Evolutionary conservation across 208 protist genomes (phyloP).

Genomic region (Porcisia hertigi): DNA sequence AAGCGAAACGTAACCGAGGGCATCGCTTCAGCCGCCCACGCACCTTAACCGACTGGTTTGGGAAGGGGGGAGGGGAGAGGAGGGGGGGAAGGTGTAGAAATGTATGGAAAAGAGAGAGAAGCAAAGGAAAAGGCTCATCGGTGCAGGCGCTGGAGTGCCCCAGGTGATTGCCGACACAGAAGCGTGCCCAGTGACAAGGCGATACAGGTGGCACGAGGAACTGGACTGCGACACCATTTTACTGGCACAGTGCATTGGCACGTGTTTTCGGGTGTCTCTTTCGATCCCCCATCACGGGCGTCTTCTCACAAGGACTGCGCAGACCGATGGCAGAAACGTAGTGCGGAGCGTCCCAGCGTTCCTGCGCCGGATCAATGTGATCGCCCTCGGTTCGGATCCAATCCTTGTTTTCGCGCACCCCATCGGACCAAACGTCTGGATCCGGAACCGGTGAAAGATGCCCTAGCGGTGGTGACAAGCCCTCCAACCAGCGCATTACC

Average conservation of each 20-base stretch:
- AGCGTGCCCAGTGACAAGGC: background rate
- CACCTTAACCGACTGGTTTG: too few relatives aligned
- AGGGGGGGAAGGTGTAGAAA: background rate
- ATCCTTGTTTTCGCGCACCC: conserved; percentile 35
- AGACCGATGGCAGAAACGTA: conserved; percentile 51
- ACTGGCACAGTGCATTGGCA: conserved; percentile 8
- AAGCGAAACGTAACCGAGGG: too few relatives aligned
- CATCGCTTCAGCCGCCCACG: too few relatives aligned
- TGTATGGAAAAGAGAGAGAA: background rate
- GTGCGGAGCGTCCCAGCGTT: conserved; percentile 36
- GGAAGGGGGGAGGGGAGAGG: too few relatives aligned
- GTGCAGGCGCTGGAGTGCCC: too few relatives aligned
- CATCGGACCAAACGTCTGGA: conserved; percentile 43
- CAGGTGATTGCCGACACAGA: background rate
- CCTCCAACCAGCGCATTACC: conserved; percentile 35
- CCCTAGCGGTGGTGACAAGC: conserved; percentile 19
- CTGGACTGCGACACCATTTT: background rate
- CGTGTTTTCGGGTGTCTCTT: conserved; percentile 9
- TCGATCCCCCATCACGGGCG: background rate
- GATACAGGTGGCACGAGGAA: background rate
- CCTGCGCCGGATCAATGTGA: conserved; percentile 13
- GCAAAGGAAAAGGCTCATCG: background rate
- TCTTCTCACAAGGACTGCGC: conserved; percentile 7
- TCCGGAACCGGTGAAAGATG: conserved; percentile 31
- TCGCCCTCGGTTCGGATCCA: conserved; percentile 44